These are phyloP conservation scores for Ophiobolus disseminans DNA, from an alignment of 2,329 filamentous ascomycete genomes.

Conservation along the genomic window DNA sequence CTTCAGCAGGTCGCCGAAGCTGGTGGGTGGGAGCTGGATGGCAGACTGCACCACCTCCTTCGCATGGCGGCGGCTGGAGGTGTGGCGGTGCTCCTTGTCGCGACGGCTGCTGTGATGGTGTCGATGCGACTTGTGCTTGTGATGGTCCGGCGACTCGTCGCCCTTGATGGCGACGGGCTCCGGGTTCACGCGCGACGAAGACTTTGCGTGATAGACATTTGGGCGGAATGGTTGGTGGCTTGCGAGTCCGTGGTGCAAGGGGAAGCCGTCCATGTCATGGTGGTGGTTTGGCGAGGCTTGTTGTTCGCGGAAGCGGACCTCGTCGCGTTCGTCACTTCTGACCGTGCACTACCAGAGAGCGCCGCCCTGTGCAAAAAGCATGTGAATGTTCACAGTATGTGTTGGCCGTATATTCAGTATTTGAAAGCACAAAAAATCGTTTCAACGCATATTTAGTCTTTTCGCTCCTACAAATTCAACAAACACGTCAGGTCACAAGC, in stretches of 20 bases:
- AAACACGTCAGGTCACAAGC: too few species aligned
- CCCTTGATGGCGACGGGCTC: slow-evolving; percentile 25
- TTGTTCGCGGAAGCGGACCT: slow-evolving; percentile 7
- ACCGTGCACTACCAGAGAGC: not conserved
- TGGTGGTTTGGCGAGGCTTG: slow-evolving; percentile 18
- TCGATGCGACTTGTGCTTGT: slow-evolving; percentile 38
- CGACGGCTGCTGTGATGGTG: slow-evolving; percentile 37
- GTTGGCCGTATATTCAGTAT: too few species aligned
- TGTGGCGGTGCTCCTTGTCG: slow-evolving; percentile 36
- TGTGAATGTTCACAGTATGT: too few species aligned
- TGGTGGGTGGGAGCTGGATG: slow-evolving; percentile 53
- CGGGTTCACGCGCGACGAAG: slow-evolving; percentile 35
- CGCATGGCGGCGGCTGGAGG: slow-evolving; percentile 42
- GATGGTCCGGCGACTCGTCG: slow-evolving; percentile 34
- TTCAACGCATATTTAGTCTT: too few species aligned
- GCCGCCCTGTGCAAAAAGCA: too few species aligned
- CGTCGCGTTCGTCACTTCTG: slow-evolving; percentile 13
- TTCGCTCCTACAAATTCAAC: too few species aligned
- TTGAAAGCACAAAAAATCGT: too few species aligned
- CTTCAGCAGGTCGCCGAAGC: slow-evolving; percentile 53
- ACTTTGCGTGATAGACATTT: slow-evolving; percentile 28
- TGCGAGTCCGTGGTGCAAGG: slow-evolving; percentile 24
- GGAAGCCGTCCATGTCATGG: slow-evolving; percentile 32
- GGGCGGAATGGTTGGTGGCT: slow-evolving; percentile 28
- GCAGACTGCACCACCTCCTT: slow-evolving; percentile 56